Conservation (phyloP, 805 yeast species). For the Saccharomycopsis selenospora region DNA sequence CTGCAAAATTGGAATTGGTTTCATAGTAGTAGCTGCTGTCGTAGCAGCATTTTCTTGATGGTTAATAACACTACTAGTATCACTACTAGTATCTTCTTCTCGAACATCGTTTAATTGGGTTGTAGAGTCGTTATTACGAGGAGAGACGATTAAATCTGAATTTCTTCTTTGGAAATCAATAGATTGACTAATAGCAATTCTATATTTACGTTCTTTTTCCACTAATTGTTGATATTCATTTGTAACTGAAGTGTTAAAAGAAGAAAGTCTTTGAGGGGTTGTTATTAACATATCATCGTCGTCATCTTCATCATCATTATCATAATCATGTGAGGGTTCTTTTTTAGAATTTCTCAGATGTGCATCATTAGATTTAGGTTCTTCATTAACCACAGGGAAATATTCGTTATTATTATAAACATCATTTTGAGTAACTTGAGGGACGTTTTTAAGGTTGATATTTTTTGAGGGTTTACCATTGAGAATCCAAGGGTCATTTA, state of each 20-base stretch:
- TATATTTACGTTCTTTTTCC: constrained; percentile 13
- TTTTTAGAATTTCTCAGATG: not conserved
- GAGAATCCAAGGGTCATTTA: constrained; percentile 61
- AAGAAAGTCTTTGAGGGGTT: constrained; percentile 9
- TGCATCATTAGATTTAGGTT: not conserved
- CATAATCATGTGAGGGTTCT: not conserved
- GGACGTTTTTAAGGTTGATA: not conserved
- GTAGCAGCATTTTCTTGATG: not conserved
- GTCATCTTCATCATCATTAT: not conserved
- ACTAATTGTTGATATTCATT: constrained; percentile 4
- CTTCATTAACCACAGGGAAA: not conserved
- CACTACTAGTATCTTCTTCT: constrained; percentile 1
- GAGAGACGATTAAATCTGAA: not conserved
- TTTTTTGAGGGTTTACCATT: not conserved
- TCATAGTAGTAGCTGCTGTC: not conserved
- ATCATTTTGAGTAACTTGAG: not conserved
- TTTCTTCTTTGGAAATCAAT: constrained; percentile 17
- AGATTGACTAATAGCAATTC: constrained; percentile 7
- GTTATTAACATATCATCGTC: constrained; percentile 5
- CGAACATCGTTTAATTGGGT: not conserved
- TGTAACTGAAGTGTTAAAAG: constrained; percentile 2
- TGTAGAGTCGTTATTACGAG: not conserved
- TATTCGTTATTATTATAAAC: constrained; percentile 1
- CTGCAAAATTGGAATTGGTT: not conserved
- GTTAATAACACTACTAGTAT: not conserved